Conservation (phyloP, 495 filamentous ascomycete genomes). For the Recurvomyces mirabilis region DNA sequence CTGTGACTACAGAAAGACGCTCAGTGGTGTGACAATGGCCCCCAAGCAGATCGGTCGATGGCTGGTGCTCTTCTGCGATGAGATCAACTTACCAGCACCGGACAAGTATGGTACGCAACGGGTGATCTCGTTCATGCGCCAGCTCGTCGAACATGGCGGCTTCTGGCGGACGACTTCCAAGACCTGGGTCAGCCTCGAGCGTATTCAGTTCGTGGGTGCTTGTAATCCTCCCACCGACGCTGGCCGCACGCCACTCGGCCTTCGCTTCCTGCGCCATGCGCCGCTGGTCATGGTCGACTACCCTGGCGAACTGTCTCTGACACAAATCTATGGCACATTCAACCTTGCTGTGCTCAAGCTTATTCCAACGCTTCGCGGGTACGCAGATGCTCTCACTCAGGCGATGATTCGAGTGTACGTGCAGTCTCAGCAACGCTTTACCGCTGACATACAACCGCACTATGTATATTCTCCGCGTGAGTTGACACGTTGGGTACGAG, state of each 20-base stretch:
- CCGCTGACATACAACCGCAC: conserved; percentile 89
- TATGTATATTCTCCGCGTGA: conserved; percentile 99
- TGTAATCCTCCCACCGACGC: conserved; percentile 99
- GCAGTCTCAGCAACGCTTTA: conserved; percentile 88
- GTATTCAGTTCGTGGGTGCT: conserved; percentile 96
- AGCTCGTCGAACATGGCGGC: conserved; percentile 95
- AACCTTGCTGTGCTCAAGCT: conserved; percentile 95
- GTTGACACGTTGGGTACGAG: conserved; percentile 90
- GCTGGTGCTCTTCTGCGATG: conserved; percentile 97
- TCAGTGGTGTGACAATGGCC: conserved; percentile 91
- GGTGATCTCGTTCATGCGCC: conserved; percentile 90
- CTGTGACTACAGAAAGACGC: conserved; percentile 96
- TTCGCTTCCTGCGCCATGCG: conserved; percentile 86
- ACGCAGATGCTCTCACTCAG: conserved; percentile 86
- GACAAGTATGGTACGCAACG: conserved; percentile 97
- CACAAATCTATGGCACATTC: conserved; percentile 97
- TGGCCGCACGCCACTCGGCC: conserved; percentile 85
- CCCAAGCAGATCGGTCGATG: conserved; percentile 94
- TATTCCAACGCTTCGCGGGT: conserved; percentile 85
- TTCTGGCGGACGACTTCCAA: conserved; percentile 98
- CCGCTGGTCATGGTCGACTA: conserved; percentile 99
- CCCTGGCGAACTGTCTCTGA: conserved; percentile 84
- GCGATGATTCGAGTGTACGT: conserved; percentile 96
- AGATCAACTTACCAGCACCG: conserved; percentile 97
- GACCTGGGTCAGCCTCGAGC: conserved; percentile 92